A percentile compares a stretch with the other conserved stretches of the same genome.
Conservation (phyloP, 306 rosid genomes). For the Psophocarpus tetragonolobus region DNA sequence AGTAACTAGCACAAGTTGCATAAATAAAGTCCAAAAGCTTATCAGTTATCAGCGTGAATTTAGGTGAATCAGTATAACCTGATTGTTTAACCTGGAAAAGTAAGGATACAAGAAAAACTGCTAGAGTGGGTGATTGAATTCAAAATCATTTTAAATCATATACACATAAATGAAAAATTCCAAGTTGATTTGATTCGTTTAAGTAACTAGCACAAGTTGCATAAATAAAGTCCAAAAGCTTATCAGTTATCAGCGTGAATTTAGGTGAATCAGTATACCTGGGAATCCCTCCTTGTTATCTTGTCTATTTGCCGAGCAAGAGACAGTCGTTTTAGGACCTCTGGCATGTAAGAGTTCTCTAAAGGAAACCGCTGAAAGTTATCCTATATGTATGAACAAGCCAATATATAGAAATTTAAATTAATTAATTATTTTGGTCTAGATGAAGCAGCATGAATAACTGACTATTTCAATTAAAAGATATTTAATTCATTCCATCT, state of each 20-base stretch:
- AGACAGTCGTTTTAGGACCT: constrained; percentile 77
- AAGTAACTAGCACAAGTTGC: background rate
- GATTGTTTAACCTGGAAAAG: too few relatives aligned
- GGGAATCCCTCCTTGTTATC: constrained; percentile 76
- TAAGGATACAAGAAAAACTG: too few relatives aligned
- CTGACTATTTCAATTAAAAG: constrained; percentile 23
- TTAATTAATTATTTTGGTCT: constrained; percentile 10
- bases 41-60: constrained; percentile 14
- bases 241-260: constrained; percentile 1
- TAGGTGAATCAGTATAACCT: constrained; percentile 56
- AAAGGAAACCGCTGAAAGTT: constrained; percentile 79
- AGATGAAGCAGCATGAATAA: constrained; percentile 23
- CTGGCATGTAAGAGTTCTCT: constrained; percentile 87
- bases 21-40: constrained; percentile 13
- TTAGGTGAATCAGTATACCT: constrained; percentile 56
- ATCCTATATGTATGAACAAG: constrained; percentile 49
- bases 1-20: background rate
- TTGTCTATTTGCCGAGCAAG: constrained; percentile 92
- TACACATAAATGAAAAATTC: background rate
- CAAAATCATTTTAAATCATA: constrained; percentile 18
- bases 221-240: constrained; percentile 17
- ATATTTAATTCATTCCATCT: background rate
- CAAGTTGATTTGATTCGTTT: background rate
- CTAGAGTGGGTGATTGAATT: too few relatives aligned
- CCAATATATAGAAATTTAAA: constrained; percentile 2